Evolutionary conservation across 2,329 filamentous ascomycete species (phyloP).

Genomic region (Cercospora sp.): DNA sequence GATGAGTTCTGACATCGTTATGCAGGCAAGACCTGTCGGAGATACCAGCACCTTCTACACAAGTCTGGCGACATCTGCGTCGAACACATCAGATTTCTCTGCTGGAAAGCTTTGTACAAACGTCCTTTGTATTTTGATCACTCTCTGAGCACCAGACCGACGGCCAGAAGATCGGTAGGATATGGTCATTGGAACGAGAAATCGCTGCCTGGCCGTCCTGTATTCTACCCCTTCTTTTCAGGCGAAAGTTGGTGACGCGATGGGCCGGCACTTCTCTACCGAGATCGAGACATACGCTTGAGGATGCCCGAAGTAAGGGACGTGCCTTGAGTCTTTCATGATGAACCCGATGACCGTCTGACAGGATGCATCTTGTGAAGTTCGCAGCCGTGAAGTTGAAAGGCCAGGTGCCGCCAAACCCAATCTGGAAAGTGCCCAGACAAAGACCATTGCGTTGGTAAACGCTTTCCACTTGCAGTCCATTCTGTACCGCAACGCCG

Average conservation of each 20-base stretch:
- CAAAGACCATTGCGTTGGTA: neutral
- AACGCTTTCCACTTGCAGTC: neutral
- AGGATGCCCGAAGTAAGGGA: neutral
- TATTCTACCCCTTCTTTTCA: neutral
- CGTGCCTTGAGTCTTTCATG: neutral
- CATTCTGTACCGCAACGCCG: neutral
- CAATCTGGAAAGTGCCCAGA: neutral
- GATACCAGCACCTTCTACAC: neutral
- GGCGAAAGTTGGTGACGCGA: neutral
- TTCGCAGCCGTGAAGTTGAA: neutral
- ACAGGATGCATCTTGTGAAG: neutral
- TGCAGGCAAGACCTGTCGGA: neutral
- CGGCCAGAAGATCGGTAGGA: neutral
- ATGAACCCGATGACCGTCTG: neutral
- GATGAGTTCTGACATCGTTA: neutral
- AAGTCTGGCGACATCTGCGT: neutral
- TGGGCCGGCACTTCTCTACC: neutral
- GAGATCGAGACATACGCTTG: neutral
- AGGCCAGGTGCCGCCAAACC: neutral
- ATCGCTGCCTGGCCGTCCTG: neutral
- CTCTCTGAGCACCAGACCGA: neutral
- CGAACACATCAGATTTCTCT: neutral
- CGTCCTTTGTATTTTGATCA: neutral
- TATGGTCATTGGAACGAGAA: neutral
- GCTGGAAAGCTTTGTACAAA: neutral